Evolutionary conservation across 1,139 yeast genomes (phyloP), one percentile per base, ranked within the genome.

Genomic region (Saccharomyces hybrid): DNA sequence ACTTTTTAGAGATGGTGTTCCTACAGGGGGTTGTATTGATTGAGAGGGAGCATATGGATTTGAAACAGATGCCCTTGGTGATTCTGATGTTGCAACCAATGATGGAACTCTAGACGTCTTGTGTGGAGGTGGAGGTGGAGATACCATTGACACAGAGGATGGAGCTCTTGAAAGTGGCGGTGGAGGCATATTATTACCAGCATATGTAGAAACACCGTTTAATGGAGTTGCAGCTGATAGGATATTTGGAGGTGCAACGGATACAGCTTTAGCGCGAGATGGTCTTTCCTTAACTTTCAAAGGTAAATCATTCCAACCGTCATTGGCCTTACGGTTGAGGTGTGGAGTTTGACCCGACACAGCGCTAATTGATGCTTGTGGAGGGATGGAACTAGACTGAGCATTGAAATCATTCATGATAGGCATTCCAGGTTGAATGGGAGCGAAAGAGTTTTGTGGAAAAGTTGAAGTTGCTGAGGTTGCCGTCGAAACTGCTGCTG

Each of bases 251-350:
- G 54, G 68, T n/a, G 70, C 65, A 24, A 68, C 65, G 2, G 69
- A 62, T 26, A 68, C 71, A 3, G 73, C 63, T 49, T 68, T 69
- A 44, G 73, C 72, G 62, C 85, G 78, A 38, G 81, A 77, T 12
- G 81, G 72, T 32, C 78, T 73, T 24, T 80, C 74, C 68, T 75
- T 82, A 69, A 85, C 78, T 28, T 81, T 76, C n/a, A 84, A 78
- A 51, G 97, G 96, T 12, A 91, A 76, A 70, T 91, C 97, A 67
- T 91, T 91, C 97, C 97, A 91, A 2, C 97, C 97, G 51, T 87
- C 93, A 49, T 84, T 84, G 49, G 86, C 86, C 64, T 78, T 80
- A 63, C 77, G 80, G 50, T 76, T 73, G 48, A 69, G 58, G 42
- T 66, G 68, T 42, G 73, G 73, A 1, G 65, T 63, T 61, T 70